Evolutionary conservation across 2,329 filamentous ascomycete genomes (phyloP).

Genomic region (Aspergillus alliaceus): DNA sequence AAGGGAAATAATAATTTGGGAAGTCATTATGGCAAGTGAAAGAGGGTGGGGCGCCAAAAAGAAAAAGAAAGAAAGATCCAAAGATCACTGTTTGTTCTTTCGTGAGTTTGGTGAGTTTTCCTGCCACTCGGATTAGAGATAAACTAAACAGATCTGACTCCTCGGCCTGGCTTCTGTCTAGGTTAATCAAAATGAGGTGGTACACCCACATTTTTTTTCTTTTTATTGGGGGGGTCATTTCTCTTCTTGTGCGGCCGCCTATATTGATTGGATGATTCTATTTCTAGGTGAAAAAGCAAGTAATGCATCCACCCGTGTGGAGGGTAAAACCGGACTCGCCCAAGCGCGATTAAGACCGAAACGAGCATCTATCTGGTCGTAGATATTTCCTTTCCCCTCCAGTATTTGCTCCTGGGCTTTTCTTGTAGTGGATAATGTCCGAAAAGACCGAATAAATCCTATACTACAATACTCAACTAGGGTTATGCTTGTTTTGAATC

Average conservation of each 20-base stretch:
- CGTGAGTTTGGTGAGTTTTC: not conserved
- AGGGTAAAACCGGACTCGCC: conserved; percentile 1
- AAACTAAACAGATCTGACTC: not conserved
- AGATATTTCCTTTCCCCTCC: not conserved
- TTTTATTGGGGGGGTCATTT: too few species aligned
- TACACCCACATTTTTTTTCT: not conserved
- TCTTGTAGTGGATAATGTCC: too few species aligned
- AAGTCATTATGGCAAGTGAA: not conserved
- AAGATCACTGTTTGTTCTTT: not conserved
- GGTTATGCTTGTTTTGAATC: not conserved
- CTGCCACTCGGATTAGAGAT: not conserved
- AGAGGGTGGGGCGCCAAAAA: too few species aligned
- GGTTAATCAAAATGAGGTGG: not conserved
- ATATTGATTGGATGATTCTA: conserved; percentile 2
- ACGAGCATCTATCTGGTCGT: not conserved
- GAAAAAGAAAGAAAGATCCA: not conserved
- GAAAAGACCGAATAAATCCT: too few species aligned
- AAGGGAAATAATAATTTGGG: not conserved
- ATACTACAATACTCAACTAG: too few species aligned
- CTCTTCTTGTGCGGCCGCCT: not conserved
- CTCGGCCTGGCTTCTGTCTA: not conserved
- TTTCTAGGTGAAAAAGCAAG: conserved; percentile 11
- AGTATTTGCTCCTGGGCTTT: not conserved
- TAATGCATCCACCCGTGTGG: conserved; percentile 9
- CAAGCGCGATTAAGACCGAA: not conserved